phyloP scores from a whole-genome alignment of 768 basidiomycete genomes.

The Trichaptum fuscoviolaceum region DNA sequence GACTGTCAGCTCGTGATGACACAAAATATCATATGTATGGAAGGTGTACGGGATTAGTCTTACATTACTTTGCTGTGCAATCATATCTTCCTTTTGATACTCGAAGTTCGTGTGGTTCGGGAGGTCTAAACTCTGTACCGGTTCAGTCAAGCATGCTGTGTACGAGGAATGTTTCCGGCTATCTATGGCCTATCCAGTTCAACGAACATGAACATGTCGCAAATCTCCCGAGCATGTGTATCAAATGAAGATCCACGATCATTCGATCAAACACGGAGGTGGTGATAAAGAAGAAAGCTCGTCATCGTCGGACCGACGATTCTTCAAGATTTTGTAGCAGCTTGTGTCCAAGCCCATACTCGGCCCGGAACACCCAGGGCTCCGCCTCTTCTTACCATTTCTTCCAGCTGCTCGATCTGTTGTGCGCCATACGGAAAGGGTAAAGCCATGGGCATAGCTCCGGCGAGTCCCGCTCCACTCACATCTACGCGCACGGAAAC shows the following conservation, averaged over 20 bases:
- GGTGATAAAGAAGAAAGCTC: background rate
- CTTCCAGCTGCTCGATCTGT: slow-evolving; percentile 56
- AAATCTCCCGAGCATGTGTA: background rate
- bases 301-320: background rate
- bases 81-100: background rate
- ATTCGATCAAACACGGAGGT: background rate
- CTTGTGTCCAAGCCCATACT: slow-evolving; percentile 36
- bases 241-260: background rate
- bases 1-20: slow-evolving; percentile 58
- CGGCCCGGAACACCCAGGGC: slow-evolving; percentile 63
- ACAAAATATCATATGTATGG: background rate
- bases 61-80: slow-evolving; percentile 1
- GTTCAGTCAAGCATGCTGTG: too few species aligned
- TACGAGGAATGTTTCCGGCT: background rate
- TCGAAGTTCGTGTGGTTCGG: background rate
- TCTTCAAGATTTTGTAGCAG: background rate
- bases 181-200: too few species aligned
- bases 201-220: too few species aligned
- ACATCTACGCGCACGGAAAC: slow-evolving; percentile 44
- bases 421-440: slow-evolving; percentile 20
- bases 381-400: slow-evolving; percentile 69
- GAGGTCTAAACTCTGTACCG: too few species aligned
- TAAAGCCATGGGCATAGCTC: slow-evolving; percentile 16
- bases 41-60: background rate
- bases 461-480: slow-evolving; percentile 40